Evolutionary conservation across 352 stramenopile species (phyloP).

Genomic region (Globisporangium solare): DNA sequence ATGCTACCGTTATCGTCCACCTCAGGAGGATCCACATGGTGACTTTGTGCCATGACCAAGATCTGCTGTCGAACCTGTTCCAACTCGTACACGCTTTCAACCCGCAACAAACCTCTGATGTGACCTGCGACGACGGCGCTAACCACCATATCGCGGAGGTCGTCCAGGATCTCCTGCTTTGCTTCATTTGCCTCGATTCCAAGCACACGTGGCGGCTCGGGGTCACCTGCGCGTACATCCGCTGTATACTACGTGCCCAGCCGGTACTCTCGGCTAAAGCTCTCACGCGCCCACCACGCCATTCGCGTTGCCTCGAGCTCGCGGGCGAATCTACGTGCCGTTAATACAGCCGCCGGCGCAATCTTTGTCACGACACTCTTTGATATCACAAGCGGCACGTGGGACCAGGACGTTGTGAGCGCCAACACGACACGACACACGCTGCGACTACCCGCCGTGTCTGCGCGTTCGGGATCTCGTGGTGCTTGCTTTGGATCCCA

Average conservation of each 20-base stretch:
- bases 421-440: constrained; percentile 62
- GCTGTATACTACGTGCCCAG: constrained; percentile 72
- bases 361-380: constrained; percentile 75
- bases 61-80: constrained; percentile 66
- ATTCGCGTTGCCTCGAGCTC: constrained; percentile 45
- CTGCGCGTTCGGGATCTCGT: constrained; percentile 19
- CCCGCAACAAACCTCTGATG: constrained; percentile 34
- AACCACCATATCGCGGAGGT: constrained; percentile 5
- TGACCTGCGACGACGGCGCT: constrained; percentile 20
- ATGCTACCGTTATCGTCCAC: constrained; percentile 11
- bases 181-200: neutral
- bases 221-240: constrained; percentile 27
- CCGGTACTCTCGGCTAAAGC: constrained; percentile 64
- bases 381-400: constrained; percentile 50
- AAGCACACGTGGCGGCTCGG: neutral
- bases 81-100: constrained; percentile 50
- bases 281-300: constrained; percentile 79
- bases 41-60: constrained; percentile 25
- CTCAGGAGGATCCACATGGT: constrained; percentile 11
- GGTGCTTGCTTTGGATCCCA: constrained; percentile 37
- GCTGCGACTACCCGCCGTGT: constrained; percentile 38
- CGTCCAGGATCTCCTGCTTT: constrained; percentile 1
- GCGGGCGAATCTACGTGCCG: constrained; percentile 41
- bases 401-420: constrained; percentile 41
- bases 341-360: constrained; percentile 29